Evolutionary conservation across 208 protist species (phyloP), one percentile per base, ranked within the genome.

Genomic region (Vickermania ingenoplastis): DNA sequence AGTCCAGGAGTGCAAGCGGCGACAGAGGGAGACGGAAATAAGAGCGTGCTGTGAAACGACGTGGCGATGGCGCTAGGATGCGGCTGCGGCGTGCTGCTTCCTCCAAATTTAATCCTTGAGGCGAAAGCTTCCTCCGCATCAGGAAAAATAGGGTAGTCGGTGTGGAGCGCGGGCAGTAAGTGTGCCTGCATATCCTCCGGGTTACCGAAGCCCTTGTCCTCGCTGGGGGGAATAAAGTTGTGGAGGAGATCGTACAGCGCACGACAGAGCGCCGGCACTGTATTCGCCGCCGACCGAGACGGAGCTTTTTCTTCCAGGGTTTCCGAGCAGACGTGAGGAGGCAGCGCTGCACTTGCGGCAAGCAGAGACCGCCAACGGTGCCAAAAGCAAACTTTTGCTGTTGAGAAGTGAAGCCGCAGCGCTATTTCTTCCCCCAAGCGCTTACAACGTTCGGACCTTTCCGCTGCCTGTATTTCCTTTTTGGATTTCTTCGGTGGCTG

Each of bases 371-470:
- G 28, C 57, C 57, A 61, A 4, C 57, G 57, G 21, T 31, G 49
- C 57, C 57, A 61, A 31, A 61, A 61, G 30, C n/a, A 26, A 26
- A 26, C 24, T 31, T 61, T 31, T 55, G 7, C 51, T 55, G 51
- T 5, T 55, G 24, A 45, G 17, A n/a, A 45, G 17, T 17, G 36
- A 7, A 45, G 36, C 17, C 36, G 7, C 17, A 45, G 36, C 11
- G 11, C 17, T 45, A 17, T 17, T 17, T 7, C 7, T n/a, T 45
- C 36, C 17, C 36, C 11, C 36, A 45, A 17, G 7, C 36, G 36
- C 7, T 45, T 45, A 45, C 36, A 45, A n/a, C 36, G 36, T 17
- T 45, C 36, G 11, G 17, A n/a, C 36, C 36, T 7, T 45, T 45
- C 17, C 17, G 7, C 11, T n/a, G 36, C 7, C 17, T 45, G 11